Conservation (phyloP, 495 filamentous ascomycete genomes). For the Penicillium roqueforti region DNA sequence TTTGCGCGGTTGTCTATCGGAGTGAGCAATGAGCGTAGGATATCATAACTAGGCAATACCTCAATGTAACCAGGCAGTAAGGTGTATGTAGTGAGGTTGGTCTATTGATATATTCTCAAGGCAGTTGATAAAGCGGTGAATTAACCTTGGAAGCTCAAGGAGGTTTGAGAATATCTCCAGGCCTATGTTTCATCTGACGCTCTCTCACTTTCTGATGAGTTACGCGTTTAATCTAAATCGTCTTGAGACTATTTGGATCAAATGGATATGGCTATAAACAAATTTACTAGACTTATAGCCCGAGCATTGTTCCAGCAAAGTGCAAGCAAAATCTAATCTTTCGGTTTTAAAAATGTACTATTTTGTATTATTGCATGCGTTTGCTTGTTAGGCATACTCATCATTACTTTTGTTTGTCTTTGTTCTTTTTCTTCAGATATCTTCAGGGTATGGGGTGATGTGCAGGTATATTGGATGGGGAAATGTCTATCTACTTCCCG, state of each 20-base stretch:
- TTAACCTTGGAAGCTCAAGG: neutral
- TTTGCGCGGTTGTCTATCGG: conserved; percentile 1
- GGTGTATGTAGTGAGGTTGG: neutral
- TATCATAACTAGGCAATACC: neutral
- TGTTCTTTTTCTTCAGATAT: neutral
- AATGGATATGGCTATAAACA: neutral
- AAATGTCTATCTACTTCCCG: conserved; percentile 44
- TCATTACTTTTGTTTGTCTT: conserved; percentile 3
- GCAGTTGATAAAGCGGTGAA: neutral
- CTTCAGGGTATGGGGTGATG: conserved; percentile 14
- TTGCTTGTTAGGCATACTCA: neutral
- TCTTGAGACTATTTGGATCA: neutral
- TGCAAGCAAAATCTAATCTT: neutral
- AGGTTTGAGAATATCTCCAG: neutral
- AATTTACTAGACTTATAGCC: neutral
- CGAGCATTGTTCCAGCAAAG: neutral
- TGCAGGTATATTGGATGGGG: conserved; percentile 39
- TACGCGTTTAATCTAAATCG: too few species aligned
- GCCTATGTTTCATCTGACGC: neutral
- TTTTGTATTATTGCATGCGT: neutral
- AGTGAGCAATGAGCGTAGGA: neutral
- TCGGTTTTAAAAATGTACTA: neutral
- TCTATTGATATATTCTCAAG: neutral
- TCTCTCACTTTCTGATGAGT: neutral
- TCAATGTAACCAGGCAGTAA: neutral